Conservation (phyloP, 768 basidiomycete genomes). For the Russula dissimulans region DNA sequence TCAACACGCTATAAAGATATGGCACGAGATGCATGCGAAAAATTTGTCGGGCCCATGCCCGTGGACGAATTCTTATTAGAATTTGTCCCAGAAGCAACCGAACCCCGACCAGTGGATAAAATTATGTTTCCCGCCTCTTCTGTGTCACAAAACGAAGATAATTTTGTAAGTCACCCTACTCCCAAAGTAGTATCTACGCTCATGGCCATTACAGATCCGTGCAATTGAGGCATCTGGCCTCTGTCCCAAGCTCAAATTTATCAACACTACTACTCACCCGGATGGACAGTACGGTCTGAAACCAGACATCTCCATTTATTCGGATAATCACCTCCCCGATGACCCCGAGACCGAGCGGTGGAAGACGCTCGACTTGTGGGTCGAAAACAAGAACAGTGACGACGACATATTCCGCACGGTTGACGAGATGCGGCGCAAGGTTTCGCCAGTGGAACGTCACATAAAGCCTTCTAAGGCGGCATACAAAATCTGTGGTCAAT, state of each 20-base stretch:
- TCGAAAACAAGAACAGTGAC: background rate
- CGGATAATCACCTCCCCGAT: background rate
- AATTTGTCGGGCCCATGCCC: slow-evolving; percentile 4
- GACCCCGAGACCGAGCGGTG: slow-evolving; percentile 1
- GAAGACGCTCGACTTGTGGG: background rate
- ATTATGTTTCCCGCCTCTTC: background rate
- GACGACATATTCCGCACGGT: background rate
- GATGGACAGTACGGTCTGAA: background rate
- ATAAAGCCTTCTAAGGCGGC: background rate
- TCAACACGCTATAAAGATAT: background rate
- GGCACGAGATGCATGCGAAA: background rate
- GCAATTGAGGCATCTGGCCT: background rate
- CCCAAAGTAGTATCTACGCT: background rate
- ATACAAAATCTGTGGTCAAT: background rate
- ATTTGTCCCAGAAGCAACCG: background rate
- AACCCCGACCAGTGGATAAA: background rate
- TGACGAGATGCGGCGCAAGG: background rate
- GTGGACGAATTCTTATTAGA: background rate
- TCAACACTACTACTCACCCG: background rate
- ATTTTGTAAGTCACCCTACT: background rate
- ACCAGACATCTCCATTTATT: slow-evolving; percentile 1
- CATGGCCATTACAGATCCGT: background rate
- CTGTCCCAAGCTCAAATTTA: background rate
- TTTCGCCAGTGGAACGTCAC: background rate
- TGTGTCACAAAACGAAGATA: background rate